These are phyloP conservation scores for Macrophomina pseudophaseolina DNA, from an alignment of 2,329 filamentous ascomycete genomes.

Conservation along the genomic window DNA sequence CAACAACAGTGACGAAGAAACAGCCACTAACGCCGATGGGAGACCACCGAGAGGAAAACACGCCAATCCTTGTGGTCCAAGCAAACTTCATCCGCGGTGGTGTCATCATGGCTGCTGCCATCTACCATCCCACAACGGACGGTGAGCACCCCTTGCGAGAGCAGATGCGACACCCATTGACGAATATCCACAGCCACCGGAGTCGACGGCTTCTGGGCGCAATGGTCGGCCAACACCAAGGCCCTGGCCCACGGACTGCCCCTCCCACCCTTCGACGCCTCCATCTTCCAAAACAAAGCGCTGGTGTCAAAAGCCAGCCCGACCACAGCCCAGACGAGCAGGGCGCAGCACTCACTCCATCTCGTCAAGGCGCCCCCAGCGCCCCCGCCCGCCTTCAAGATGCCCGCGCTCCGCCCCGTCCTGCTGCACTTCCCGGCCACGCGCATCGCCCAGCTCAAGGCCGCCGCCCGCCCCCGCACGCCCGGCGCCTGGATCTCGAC, in stretches of 20 bases:
- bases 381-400: slow-evolving; percentile 34
- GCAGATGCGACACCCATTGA: background rate
- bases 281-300: slow-evolving; percentile 24
- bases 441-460: slow-evolving; percentile 32
- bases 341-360: slow-evolving; percentile 27
- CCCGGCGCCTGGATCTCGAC: slow-evolving; percentile 33
- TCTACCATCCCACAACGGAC: slow-evolving; percentile 35
- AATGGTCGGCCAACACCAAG: slow-evolving; percentile 35
- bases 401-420: slow-evolving; percentile 31
- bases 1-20: slow-evolving; percentile 27
- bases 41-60: slow-evolving; percentile 21
- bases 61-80: slow-evolving; percentile 32
- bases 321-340: background rate
- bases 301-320: slow-evolving; percentile 10
- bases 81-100: slow-evolving; percentile 38
- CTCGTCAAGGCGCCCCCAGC: slow-evolving; percentile 29
- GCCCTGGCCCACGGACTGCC: slow-evolving; percentile 29
- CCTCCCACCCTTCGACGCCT: slow-evolving; percentile 25
- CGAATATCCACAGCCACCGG: slow-evolving; percentile 30
- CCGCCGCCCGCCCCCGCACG: slow-evolving; percentile 15
- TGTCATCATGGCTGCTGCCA: slow-evolving; percentile 35
- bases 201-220: slow-evolving; percentile 35
- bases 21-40: slow-evolving; percentile 27
- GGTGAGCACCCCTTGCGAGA: slow-evolving; percentile 7
- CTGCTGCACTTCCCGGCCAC: slow-evolving; percentile 35